Percentiles rank a stretch among this genome's conserved stretches.
These are phyloP conservation scores for Brachypodium distachyon DNA, from an alignment of 202 grass and related monocot genomes.

Conservation along the genomic window DNA sequence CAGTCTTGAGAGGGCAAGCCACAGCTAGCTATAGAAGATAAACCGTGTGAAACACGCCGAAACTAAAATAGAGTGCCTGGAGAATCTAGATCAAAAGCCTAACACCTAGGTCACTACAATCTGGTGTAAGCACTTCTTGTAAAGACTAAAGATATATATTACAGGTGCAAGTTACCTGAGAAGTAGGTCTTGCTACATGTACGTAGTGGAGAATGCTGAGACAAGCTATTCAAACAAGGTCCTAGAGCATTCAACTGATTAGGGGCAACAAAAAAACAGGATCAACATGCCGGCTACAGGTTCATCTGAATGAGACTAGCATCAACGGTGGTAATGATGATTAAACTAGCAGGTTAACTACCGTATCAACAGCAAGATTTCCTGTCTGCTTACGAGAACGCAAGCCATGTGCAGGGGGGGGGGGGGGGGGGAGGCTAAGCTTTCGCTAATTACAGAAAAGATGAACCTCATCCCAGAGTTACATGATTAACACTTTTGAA, in stretches of 20 bases:
- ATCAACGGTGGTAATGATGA: conserved; percentile 31
- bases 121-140: neutral
- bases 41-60: conserved; percentile 18
- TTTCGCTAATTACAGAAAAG: conserved; percentile 30
- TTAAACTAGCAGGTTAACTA: conserved; percentile 54
- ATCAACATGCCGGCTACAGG: conserved; percentile 13
- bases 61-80: conserved; percentile 17
- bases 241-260: conserved; percentile 9
- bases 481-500: conserved; percentile 56
- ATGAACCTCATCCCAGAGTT: conserved; percentile 23
- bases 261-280: conserved; percentile 14
- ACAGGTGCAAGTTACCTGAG: conserved; percentile 8
- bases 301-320: conserved; percentile 28
- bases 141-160: conserved; percentile 3
- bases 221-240: conserved; percentile 14
- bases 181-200: conserved; percentile 21
- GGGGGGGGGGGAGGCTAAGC: conserved; percentile 17
- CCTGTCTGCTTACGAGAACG: conserved; percentile 62
- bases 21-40: conserved; percentile 3
- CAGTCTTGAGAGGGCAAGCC: neutral
- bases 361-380: conserved; percentile 68
- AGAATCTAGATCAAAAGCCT: conserved; percentile 30
- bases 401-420: conserved; percentile 55
- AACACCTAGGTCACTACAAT: conserved; percentile 3
- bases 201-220: conserved; percentile 11